phyloP scores from a whole-genome alignment of 805 yeast genomes.

The Kazachstania bromeliacearum region DNA sequence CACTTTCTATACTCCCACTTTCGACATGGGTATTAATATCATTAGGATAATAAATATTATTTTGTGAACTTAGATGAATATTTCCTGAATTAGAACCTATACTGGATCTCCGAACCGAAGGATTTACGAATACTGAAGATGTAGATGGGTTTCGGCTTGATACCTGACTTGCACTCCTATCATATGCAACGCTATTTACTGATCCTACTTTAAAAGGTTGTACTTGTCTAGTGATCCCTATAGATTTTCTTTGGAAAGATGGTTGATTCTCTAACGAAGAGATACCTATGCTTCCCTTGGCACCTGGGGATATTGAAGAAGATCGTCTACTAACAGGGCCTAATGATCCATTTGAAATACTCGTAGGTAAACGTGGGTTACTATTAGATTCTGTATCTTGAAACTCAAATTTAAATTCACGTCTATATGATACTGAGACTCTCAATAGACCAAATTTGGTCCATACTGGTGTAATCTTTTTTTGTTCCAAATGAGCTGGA shows the following conservation, averaged over 20 bases:
- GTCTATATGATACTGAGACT: slow-evolving; percentile 72
- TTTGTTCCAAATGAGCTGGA: slow-evolving; percentile 48
- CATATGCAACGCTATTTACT: slow-evolving; percentile 22
- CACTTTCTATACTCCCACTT: slow-evolving; percentile 29
- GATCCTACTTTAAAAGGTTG: slow-evolving; percentile 34
- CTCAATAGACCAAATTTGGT: slow-evolving; percentile 69
- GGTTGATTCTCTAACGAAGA: slow-evolving; percentile 2
- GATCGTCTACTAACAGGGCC: slow-evolving; percentile 1
- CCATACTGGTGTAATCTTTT: slow-evolving; percentile 56
- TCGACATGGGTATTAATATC: slow-evolving; percentile 13
- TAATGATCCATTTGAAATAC: neutral
- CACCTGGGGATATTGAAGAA: slow-evolving; percentile 8
- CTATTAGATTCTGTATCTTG: slow-evolving; percentile 1
- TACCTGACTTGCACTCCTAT: slow-evolving; percentile 18
- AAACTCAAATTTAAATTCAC: slow-evolving; percentile 56
- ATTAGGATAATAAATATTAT: slow-evolving; percentile 1
- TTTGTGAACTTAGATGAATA: neutral
- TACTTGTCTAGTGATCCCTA: slow-evolving; percentile 18
- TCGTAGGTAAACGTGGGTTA: neutral
- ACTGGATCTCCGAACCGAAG: slow-evolving; percentile 34
- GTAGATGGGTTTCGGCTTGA: slow-evolving; percentile 37
- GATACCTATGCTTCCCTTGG: neutral
- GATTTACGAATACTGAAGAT: slow-evolving; percentile 34
- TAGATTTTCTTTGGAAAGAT: slow-evolving; percentile 10
- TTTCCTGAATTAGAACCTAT: slow-evolving; percentile 19